These are phyloP conservation scores for Pulveroboletus sp. DNA, from an alignment of 768 basidiomycete species.

Conservation along the genomic window DNA sequence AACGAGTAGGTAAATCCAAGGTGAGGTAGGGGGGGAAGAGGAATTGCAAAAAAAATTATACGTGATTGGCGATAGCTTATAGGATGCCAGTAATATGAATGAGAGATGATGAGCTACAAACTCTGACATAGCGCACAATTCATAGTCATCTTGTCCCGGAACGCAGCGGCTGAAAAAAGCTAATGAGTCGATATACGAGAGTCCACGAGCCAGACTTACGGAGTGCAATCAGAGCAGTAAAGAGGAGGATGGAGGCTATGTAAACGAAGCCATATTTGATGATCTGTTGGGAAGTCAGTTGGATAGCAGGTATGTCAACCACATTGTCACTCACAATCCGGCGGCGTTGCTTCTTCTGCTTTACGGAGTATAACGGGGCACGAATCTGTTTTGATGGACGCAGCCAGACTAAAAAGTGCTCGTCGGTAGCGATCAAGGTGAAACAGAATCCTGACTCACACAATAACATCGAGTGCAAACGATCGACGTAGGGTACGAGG, in stretches of 20 bases:
- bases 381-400: slow-evolving; percentile 92
- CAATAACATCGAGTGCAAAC: slow-evolving; percentile 83
- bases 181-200: slow-evolving; percentile 9
- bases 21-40: neutral
- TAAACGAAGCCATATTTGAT: slow-evolving; percentile 83
- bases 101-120: slow-evolving; percentile 46
- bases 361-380: slow-evolving; percentile 84
- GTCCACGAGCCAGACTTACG: slow-evolving; percentile 49
- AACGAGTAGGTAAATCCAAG: slow-evolving; percentile 1
- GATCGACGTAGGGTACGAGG: slow-evolving; percentile 87
- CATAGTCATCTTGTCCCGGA: slow-evolving; percentile 57
- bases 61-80: slow-evolving; percentile 28
- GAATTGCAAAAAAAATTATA: slow-evolving; percentile 23
- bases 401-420: slow-evolving; percentile 76
- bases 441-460: slow-evolving; percentile 45
- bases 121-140: slow-evolving; percentile 65
- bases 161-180: slow-evolving; percentile 46
- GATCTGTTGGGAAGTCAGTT: slow-evolving; percentile 44
- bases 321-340: slow-evolving; percentile 68
- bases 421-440: slow-evolving; percentile 12
- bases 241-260: slow-evolving; percentile 59
- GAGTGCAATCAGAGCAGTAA: slow-evolving; percentile 71
- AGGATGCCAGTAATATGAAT: slow-evolving; percentile 25
- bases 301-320: neutral
- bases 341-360: slow-evolving; percentile 84